Evolutionary conservation across 2,329 filamentous ascomycete genomes (phyloP).

Genomic region (Cercospora citrullina): DNA sequence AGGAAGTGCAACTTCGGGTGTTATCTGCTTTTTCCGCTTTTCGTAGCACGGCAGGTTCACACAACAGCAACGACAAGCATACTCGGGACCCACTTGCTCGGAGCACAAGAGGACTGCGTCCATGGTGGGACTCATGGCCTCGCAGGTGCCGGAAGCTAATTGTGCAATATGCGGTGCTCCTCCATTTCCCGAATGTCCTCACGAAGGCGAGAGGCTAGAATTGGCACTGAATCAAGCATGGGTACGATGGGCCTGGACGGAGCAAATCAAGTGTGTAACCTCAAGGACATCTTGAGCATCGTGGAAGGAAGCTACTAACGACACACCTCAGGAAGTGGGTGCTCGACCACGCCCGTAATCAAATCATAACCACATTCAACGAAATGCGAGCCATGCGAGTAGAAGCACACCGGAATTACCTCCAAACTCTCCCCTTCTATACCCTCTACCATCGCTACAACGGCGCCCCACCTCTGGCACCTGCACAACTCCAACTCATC

Average conservation of each 20-base stretch:
- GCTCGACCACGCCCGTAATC: conserved; percentile 47
- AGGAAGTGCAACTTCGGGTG: conserved; percentile 5
- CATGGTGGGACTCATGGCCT: conserved; percentile 28
- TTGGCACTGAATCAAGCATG: conserved; percentile 37
- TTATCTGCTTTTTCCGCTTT: background rate
- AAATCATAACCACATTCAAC: conserved; percentile 48
- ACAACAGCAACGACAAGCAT: conserved; percentile 4
- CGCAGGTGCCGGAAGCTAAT: conserved; percentile 33
- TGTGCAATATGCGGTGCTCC: conserved; percentile 42
- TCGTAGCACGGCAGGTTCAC: conserved; percentile 9
- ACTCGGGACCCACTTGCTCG: background rate
- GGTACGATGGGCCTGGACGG: conserved; percentile 34
- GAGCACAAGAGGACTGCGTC: conserved; percentile 15
- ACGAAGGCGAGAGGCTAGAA: conserved; percentile 38
- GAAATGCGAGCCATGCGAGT: conserved; percentile 44
- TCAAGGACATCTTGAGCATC: background rate
- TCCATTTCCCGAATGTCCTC: conserved; percentile 37
- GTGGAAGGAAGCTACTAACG: background rate
- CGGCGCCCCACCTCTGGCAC: conserved; percentile 47
- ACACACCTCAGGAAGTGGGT: conserved; percentile 46
- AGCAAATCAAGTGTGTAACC: conserved; percentile 33
- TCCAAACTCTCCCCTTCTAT: conserved; percentile 49
- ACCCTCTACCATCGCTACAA: conserved; percentile 49
- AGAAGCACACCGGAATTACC: conserved; percentile 45
- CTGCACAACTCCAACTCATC: conserved; percentile 43